phyloP scores from a whole-genome alignment of 805 yeast genomes.

The Nakazawaea wyomingensis region DNA sequence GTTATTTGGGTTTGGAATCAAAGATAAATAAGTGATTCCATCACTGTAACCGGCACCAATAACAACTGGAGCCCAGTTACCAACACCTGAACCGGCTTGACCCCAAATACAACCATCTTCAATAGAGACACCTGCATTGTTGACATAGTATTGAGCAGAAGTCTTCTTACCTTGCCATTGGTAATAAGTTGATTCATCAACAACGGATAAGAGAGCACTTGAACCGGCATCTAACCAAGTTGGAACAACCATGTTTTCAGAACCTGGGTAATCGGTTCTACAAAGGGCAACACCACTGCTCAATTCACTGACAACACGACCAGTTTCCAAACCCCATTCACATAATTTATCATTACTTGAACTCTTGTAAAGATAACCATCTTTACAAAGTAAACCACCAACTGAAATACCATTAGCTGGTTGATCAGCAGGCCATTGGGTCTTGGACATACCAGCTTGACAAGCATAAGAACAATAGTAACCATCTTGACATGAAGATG shows the following conservation, averaged over 20 bases:
- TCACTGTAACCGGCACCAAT: slow-evolving; percentile 84
- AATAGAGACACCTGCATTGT: slow-evolving; percentile 68
- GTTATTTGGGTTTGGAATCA: slow-evolving; percentile 96
- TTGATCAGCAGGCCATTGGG: slow-evolving; percentile 92
- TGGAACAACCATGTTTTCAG: slow-evolving; percentile 97
- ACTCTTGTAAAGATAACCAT: slow-evolving; percentile 80
- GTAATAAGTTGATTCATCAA: slow-evolving; percentile 74
- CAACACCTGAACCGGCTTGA: slow-evolving; percentile 48
- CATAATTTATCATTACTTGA: slow-evolving; percentile 63
- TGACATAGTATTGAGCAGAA: slow-evolving; percentile 71
- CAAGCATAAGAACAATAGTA: slow-evolving; percentile 96
- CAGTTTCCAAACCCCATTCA: slow-evolving; percentile 77
- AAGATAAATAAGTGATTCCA: slow-evolving; percentile 75
- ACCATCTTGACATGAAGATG: slow-evolving; percentile 79
- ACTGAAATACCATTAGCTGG: slow-evolving; percentile 86
- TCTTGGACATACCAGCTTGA: slow-evolving; percentile 98
- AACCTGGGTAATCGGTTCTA: slow-evolving; percentile 99
- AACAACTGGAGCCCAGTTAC: slow-evolving; percentile 95
- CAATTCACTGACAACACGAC: slow-evolving; percentile 62
- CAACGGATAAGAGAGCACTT: slow-evolving; percentile 67
- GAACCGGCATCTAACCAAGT: slow-evolving; percentile 72
- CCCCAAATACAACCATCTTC: slow-evolving; percentile 76
- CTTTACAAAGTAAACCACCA: slow-evolving; percentile 87
- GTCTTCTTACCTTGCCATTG: slow-evolving; percentile 59
- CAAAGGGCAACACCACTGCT: slow-evolving; percentile 76